Evolutionary conservation across 495 filamentous ascomycete species (phyloP).

Genomic region (Penicillium antarcticum): DNA sequence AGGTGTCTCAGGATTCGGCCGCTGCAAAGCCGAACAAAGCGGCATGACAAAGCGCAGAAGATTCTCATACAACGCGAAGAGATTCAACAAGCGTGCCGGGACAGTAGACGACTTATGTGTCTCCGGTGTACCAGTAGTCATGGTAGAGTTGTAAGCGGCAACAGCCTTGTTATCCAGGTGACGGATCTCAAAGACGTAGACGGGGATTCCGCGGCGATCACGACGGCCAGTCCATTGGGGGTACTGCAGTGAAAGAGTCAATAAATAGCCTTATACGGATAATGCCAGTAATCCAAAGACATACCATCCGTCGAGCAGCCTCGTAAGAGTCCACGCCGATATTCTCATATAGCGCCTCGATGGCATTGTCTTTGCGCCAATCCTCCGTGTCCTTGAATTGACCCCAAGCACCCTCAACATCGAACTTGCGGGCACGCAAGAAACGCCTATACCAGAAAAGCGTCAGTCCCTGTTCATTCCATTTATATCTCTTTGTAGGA

Average conservation of each 20-base stretch:
- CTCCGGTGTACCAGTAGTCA: slow-evolving; percentile 54
- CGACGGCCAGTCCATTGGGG: slow-evolving; percentile 90
- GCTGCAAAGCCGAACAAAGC: slow-evolving; percentile 68
- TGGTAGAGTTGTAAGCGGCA: slow-evolving; percentile 64
- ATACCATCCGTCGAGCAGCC: slow-evolving; percentile 68
- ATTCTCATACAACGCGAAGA: slow-evolving; percentile 89
- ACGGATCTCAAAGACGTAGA: slow-evolving; percentile 84
- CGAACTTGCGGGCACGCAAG: slow-evolving; percentile 74
- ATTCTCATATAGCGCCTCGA: slow-evolving; percentile 70
- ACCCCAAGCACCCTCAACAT: slow-evolving; percentile 66
- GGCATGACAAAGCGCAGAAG: slow-evolving; percentile 84
- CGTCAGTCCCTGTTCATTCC: neutral
- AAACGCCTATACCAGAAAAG: slow-evolving; percentile 58
- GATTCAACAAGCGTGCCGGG: slow-evolving; percentile 67
- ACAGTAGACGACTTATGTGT: slow-evolving; percentile 49
- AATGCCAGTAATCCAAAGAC: slow-evolving; percentile 11
- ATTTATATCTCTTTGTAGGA: neutral
- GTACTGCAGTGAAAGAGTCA: slow-evolving; percentile 52
- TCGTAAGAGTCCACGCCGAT: slow-evolving; percentile 83
- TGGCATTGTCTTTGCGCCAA: slow-evolving; percentile 76
- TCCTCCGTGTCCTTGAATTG: slow-evolving; percentile 89
- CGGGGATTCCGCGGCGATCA: slow-evolving; percentile 82
- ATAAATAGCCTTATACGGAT: neutral
- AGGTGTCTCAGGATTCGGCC: slow-evolving; percentile 69
- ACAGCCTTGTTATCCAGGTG: slow-evolving; percentile 79